phyloP scores from a whole-genome alignment of 306 rosid genomes.

The Citrullus amarus region DNA sequence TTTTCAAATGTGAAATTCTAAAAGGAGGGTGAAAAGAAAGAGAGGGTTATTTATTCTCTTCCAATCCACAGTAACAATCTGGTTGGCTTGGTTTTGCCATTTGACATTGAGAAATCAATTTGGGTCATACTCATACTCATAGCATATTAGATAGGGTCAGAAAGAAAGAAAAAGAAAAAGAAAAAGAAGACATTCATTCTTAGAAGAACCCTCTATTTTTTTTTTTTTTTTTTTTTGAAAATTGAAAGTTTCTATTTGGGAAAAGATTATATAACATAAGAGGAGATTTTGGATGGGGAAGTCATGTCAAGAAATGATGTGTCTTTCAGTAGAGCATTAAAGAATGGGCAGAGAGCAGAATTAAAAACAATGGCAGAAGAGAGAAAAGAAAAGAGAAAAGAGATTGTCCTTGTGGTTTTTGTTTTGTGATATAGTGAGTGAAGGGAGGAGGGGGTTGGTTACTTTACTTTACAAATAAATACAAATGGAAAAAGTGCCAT shows the following conservation, averaged over 20 bases:
- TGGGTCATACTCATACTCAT: too few relatives aligned
- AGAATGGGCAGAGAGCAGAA: conserved; percentile 19
- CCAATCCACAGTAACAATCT: neutral
- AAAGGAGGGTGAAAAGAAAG: neutral
- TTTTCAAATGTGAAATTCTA: neutral
- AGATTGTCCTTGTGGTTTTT: conserved; percentile 5
- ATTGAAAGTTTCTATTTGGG: conserved; percentile 33
- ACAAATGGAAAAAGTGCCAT: conserved; percentile 40
- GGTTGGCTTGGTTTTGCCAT: neutral
- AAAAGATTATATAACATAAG: neutral
- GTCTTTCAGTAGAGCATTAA: conserved; percentile 14
- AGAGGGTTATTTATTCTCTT: neutral
- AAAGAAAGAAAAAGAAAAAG: neutral
- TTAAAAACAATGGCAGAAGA: neutral
- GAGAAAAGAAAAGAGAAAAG: neutral
- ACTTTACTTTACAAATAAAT: conserved; percentile 31
- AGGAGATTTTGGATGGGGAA: conserved; percentile 19
- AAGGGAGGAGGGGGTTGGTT: neutral
- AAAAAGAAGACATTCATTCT: neutral
- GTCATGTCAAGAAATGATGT: conserved; percentile 15
- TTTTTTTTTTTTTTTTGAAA: neutral
- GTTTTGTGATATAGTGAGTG: too few relatives aligned
- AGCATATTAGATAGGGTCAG: neutral
- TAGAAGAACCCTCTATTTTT: neutral
- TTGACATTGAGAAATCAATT: neutral